These are phyloP conservation scores for Penicillium sclerotiorum DNA, from an alignment of 2,329 filamentous ascomycete species.

Conservation along the genomic window DNA sequence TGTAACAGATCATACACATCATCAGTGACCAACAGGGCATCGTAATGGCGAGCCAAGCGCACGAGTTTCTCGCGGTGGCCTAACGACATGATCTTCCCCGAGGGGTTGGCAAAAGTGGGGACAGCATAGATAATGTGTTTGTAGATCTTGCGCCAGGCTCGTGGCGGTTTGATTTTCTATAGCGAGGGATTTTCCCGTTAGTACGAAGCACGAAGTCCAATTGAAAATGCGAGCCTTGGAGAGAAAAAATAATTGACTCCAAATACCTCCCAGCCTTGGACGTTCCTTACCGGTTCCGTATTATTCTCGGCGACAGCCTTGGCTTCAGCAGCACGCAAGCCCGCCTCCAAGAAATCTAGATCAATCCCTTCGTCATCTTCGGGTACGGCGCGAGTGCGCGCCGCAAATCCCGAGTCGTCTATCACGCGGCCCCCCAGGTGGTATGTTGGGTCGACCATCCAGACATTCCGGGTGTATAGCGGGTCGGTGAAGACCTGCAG, in stretches of 20 bases:
- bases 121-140: constrained; percentile 86
- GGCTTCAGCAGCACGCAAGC: constrained; percentile 55
- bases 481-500: constrained; percentile 82
- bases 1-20: constrained; percentile 95
- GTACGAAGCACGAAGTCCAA: not conserved
- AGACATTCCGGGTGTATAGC: constrained; percentile 71
- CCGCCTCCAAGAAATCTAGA: constrained; percentile 59
- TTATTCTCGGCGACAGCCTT: constrained; percentile 43
- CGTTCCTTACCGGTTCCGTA: constrained; percentile 43
- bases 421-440: constrained; percentile 85
- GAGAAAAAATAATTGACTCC: no score
- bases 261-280: no score
- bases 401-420: constrained; percentile 74
- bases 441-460: constrained; percentile 81
- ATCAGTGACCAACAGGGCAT: constrained; percentile 83
- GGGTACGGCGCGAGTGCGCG: constrained; percentile 67
- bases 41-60: constrained; percentile 72
- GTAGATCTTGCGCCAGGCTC: constrained; percentile 74
- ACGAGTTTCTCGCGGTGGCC: constrained; percentile 69
- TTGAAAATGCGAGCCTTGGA: no score
- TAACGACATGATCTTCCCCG: constrained; percentile 77
- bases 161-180: constrained; percentile 59
- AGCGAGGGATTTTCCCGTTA: no score
- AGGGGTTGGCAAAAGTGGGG: constrained; percentile 87
- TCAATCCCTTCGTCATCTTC: constrained; percentile 80